Evolutionary conservation across 2,329 filamentous ascomycete genomes (phyloP).

Genomic region (Trichophaea hybrida): DNA sequence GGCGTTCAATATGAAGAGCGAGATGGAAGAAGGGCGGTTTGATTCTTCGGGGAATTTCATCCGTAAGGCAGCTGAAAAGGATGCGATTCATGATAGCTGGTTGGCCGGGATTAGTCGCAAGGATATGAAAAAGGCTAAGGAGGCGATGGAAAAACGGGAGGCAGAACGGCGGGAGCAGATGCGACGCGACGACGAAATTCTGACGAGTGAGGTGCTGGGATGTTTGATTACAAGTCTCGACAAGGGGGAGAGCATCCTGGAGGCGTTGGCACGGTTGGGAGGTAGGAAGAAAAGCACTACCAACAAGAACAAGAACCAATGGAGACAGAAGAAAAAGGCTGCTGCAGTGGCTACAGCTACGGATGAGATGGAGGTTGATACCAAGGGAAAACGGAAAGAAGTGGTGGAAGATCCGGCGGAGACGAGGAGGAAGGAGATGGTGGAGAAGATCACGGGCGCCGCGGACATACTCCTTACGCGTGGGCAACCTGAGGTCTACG

Average conservation of each 20-base stretch:
- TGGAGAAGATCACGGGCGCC: constrained; percentile 73
- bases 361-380: constrained; percentile 56
- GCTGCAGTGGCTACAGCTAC: constrained; percentile 16
- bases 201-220: constrained; percentile 59
- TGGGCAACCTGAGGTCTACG: constrained; percentile 81
- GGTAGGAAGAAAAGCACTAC: constrained; percentile 46
- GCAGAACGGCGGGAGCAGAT: constrained; percentile 57
- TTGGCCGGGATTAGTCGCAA: constrained; percentile 84
- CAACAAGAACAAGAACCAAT: constrained; percentile 58
- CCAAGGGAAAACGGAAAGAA: constrained; percentile 30
- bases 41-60: constrained; percentile 86
- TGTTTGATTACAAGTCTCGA: constrained; percentile 61
- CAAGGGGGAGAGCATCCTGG: constrained; percentile 69
- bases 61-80: constrained; percentile 73
- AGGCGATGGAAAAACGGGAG: constrained; percentile 74
- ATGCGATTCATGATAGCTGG: constrained; percentile 85
- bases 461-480: constrained; percentile 74
- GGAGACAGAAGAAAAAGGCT: constrained; percentile 44
- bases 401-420: constrained; percentile 52
- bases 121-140: constrained; percentile 76
- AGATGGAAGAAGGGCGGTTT: constrained; percentile 85
- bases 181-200: constrained; percentile 56
- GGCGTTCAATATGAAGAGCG: constrained; percentile 82
- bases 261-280: constrained; percentile 70
- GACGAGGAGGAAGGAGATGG: constrained; percentile 51